phyloP scores from a whole-genome alignment of 2,329 filamentous ascomycete species.

The Epichloe amarillans region DNA sequence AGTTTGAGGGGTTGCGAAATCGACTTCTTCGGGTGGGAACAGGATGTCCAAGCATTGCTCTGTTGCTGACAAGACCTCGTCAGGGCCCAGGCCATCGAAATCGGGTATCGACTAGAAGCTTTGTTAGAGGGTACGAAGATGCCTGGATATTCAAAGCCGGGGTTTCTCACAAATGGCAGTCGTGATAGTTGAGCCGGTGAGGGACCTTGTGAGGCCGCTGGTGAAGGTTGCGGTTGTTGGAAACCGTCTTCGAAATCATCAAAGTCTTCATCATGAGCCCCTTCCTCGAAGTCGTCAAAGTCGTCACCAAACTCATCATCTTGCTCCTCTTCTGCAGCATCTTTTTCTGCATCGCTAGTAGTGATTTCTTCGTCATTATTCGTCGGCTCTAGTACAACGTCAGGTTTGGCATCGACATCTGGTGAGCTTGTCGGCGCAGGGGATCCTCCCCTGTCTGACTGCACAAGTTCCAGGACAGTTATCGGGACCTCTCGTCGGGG shows the following conservation, averaged over 20 bases:
- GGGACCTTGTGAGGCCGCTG: constrained; percentile 17
- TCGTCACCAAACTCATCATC: constrained; percentile 43
- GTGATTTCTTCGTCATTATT: not conserved
- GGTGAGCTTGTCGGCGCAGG: not conserved
- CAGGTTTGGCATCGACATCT: constrained; percentile 38
- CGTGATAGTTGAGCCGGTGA: constrained; percentile 23
- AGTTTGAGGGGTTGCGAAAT: constrained; percentile 35
- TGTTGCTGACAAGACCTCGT: constrained; percentile 47
- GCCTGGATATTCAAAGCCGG: not conserved
- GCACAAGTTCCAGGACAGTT: constrained; percentile 32
- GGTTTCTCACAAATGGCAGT: constrained; percentile 31
- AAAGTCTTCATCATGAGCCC: constrained; percentile 42
- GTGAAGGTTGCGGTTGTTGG: constrained; percentile 33
- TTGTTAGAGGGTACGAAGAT: constrained; percentile 9
- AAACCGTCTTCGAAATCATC: constrained; percentile 64
- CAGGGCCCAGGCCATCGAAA: constrained; percentile 46
- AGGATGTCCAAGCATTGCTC: constrained; percentile 54
- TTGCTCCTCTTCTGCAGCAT: not conserved
- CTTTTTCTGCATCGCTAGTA: not conserved
- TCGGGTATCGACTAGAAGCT: constrained; percentile 49
- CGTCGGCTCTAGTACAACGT: constrained; percentile 27
- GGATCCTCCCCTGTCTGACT: not conserved
- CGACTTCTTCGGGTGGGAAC: constrained; percentile 46
- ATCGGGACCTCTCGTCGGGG: constrained; percentile 14
- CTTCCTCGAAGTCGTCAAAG: constrained; percentile 50